Percentiles rank a stretch among this genome's conserved stretches.
Evolutionary conservation across 805 yeast species (phyloP).

Genomic region (Candida tibetensis): DNA sequence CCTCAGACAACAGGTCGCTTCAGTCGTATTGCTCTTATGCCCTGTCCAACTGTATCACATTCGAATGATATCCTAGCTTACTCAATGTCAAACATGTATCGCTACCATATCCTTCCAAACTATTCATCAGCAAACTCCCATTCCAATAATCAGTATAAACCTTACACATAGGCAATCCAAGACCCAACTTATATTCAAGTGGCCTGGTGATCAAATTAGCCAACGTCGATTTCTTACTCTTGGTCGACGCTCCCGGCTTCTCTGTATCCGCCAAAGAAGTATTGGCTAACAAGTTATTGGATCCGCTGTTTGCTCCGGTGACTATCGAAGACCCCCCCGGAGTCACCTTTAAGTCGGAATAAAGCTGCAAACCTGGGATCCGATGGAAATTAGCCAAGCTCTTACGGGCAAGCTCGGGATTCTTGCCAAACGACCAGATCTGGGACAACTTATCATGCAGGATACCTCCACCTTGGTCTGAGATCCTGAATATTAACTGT

Average conservation of each 20-base stretch:
- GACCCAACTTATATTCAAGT: conserved; percentile 71
- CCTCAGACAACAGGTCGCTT: too few species aligned
- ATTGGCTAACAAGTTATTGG: conserved; percentile 22
- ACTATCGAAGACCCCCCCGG: conserved; percentile 39
- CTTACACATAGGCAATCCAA: conserved; percentile 89
- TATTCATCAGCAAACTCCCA: conserved; percentile 78
- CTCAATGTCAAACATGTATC: conserved; percentile 81
- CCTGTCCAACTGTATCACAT: conserved; percentile 65
- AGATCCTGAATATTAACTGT: conserved; percentile 69
- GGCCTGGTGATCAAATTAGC: conserved; percentile 68
- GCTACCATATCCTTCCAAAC: conserved; percentile 88
- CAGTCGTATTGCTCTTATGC: too few species aligned
- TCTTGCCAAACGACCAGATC: conserved; percentile 86
- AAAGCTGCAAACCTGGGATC: conserved; percentile 58
- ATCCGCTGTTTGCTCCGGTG: conserved; percentile 5
- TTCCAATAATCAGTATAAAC: conserved; percentile 97
- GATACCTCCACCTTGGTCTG: conserved; percentile 92
- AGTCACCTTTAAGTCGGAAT: conserved; percentile 42
- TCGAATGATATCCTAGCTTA: conserved; percentile 68
- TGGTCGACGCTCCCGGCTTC: conserved; percentile 20
- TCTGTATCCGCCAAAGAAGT: conserved; percentile 42
- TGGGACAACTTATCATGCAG: conserved; percentile 54
- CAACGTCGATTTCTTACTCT: conserved; percentile 51
- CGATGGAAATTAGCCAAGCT: conserved; percentile 66
- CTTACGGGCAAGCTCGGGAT: conserved; percentile 54